phyloP scores from a whole-genome alignment of 768 basidiomycete species.

The Candolleomyces eurysporus region DNA sequence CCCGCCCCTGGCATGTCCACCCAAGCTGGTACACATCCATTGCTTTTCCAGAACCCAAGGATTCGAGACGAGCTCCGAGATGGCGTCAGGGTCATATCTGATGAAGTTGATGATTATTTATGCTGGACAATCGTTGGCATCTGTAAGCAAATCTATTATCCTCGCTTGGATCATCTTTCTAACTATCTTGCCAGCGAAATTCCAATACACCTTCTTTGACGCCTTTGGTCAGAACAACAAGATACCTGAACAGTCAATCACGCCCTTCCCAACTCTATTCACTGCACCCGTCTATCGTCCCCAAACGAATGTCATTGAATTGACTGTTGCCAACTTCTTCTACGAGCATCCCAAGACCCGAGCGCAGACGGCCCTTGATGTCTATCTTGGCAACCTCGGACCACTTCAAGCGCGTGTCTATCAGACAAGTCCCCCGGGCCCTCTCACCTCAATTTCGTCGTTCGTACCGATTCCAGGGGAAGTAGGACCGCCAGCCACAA shows the following conservation, averaged over 20 bases:
- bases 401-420: slow-evolving; percentile 79
- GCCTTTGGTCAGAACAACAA: slow-evolving; percentile 78
- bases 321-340: slow-evolving; percentile 88
- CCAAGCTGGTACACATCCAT: slow-evolving; percentile 77
- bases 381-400: slow-evolving; percentile 88
- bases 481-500: slow-evolving; percentile 24
- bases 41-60: slow-evolving; percentile 77
- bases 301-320: slow-evolving; percentile 69
- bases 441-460: slow-evolving; percentile 59
- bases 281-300: slow-evolving; percentile 75
- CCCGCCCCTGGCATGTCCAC: slow-evolving; percentile 74
- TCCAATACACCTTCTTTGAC: slow-evolving; percentile 93
- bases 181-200: slow-evolving; percentile 62
- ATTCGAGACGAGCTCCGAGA: slow-evolving; percentile 83
- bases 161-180: slow-evolving; percentile 4
- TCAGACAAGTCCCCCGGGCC: slow-evolving; percentile 68
- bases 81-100: slow-evolving; percentile 69
- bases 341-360: slow-evolving; percentile 69
- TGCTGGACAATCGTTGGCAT: slow-evolving; percentile 97
- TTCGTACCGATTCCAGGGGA: slow-evolving; percentile 42
- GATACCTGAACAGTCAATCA: slow-evolving; percentile 78
- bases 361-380: slow-evolving; percentile 70
- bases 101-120: slow-evolving; percentile 92
- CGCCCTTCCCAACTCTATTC: slow-evolving; percentile 87
- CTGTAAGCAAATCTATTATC: slow-evolving; percentile 50